Evolutionary conservation across 2,329 filamentous ascomycete species (phyloP), one percentile per base, ranked within the genome.

Genomic region (Penicillium occitanis): DNA sequence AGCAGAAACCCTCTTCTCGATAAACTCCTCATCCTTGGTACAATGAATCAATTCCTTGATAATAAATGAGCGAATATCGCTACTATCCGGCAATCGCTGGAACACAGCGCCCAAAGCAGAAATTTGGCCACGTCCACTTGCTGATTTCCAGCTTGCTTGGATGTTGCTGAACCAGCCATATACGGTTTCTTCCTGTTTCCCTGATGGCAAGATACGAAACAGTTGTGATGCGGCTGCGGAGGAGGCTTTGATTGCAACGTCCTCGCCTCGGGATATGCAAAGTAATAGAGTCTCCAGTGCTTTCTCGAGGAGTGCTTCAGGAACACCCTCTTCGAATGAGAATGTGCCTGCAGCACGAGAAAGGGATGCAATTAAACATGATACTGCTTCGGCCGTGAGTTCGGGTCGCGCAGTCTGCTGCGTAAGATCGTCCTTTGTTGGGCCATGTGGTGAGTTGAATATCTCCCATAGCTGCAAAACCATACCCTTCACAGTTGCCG

Each of bases 61-160:
- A 8, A 80, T 75, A 13, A 68, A 67, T n/a, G 70, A 62, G 61
- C 72, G 74, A 5, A 74, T 63, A 55, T 67, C 48, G 60, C 71
- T 71, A 37, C 65, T 67, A 10, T 66, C 44, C 42, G 71, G 69
- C 57, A 81, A 69, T 42, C 70, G 71, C 66, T 72, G 75, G 69
- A 77, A 82, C 37, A 78, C 76, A 17, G 75, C 72, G 4, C 80
- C 79, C 8, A 83, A 70, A 5, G 78, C 77, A 42, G 76, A 73
- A 50, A 83, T 79, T 63, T 82, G 79, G 10, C 81, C 81, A 33
- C 78, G 77, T 19, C 79, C 79, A 55, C 76, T 78, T 14, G 76
- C 75, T 30, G 76, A 69, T 61, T 77, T 77, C 70, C 75, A 75
- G 57, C 75, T 75, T 30, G 73, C 70, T 42, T 73, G 71, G 19